These are phyloP conservation scores for Proliferodiscus dingleyae DNA, from an alignment of 2,329 filamentous ascomycete species.

Conservation along the genomic window DNA sequence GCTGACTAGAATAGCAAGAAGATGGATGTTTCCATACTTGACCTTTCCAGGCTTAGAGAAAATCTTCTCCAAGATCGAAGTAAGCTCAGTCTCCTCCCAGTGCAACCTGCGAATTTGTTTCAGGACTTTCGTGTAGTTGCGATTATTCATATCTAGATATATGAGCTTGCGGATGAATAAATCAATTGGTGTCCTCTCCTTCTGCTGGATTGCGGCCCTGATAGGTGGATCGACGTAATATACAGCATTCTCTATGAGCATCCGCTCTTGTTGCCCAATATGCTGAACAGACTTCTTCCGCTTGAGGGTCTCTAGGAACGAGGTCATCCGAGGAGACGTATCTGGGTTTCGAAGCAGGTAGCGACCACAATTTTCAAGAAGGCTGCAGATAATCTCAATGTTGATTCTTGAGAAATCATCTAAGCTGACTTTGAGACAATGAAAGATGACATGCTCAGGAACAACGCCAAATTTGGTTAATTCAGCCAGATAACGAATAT, in stretches of 20 bases:
- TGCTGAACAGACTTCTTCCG: constrained; percentile 95
- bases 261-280: constrained; percentile 90
- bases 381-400: constrained; percentile 94
- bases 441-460: constrained; percentile 97
- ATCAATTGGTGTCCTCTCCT: constrained; percentile 90
- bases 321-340: constrained; percentile 86
- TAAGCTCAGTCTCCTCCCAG: constrained; percentile 82
- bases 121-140: constrained; percentile 87
- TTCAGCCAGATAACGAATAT: constrained; percentile 96
- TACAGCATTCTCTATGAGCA: constrained; percentile 96
- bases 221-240: constrained; percentile 97
- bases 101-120: constrained; percentile 94
- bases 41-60: constrained; percentile 97
- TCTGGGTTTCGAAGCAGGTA: constrained; percentile 91
- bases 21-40: constrained; percentile 94
- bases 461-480: constrained; percentile 97
- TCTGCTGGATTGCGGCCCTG: constrained; percentile 89
- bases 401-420: constrained; percentile 99
- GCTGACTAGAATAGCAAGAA: constrained; percentile 83
- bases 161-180: constrained; percentile 89
- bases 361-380: constrained; percentile 92
- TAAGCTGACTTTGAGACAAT: constrained; percentile 94
- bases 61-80: constrained; percentile 61
- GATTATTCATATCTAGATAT: constrained; percentile 89
- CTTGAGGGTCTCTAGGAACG: constrained; percentile 89